These are phyloP conservation scores for Calonectria leucothoes DNA, from an alignment of 2,329 filamentous ascomycete genomes.

Conservation along the genomic window DNA sequence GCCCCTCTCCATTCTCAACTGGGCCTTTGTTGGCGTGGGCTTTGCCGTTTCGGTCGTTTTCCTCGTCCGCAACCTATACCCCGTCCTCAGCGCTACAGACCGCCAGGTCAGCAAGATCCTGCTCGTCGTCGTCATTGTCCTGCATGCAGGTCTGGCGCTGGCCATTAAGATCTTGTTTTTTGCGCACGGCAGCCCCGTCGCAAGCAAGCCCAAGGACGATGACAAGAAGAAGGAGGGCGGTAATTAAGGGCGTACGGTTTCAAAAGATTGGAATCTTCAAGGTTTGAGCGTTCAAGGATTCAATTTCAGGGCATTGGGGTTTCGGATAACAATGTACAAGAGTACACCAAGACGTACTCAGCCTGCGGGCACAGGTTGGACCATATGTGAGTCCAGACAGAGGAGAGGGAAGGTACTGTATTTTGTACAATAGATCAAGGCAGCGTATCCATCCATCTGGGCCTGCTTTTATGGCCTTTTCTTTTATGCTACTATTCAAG, in stretches of 20 bases:
- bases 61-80: constrained; percentile 87
- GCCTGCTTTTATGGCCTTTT: neutral
- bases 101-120: constrained; percentile 90
- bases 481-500: neutral
- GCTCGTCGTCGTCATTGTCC: constrained; percentile 82
- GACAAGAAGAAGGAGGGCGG: constrained; percentile 35
- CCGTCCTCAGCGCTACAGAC: constrained; percentile 92
- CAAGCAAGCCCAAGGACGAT: constrained; percentile 51
- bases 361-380: constrained; percentile 30
- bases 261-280: neutral
- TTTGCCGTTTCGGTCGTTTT: constrained; percentile 87
- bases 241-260: constrained; percentile 30
- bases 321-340: constrained; percentile 15
- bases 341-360: constrained; percentile 14
- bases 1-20: constrained; percentile 87
- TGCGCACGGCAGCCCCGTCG: constrained; percentile 74
- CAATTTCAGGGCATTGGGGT: constrained; percentile 7
- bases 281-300: neutral
- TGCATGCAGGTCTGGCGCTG: constrained; percentile 91
- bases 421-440: constrained; percentile 27
- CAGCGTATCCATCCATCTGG: constrained; percentile 6
- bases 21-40: constrained; percentile 89
- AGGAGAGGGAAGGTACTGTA: constrained; percentile 3
- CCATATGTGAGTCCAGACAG: neutral
- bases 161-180: constrained; percentile 99